A percentile compares a stretch with the other conserved stretches of the same genome.
phyloP scores from a whole-genome alignment of 2,329 filamentous ascomycete genomes.

The Exutisphaerella laricina region DNA sequence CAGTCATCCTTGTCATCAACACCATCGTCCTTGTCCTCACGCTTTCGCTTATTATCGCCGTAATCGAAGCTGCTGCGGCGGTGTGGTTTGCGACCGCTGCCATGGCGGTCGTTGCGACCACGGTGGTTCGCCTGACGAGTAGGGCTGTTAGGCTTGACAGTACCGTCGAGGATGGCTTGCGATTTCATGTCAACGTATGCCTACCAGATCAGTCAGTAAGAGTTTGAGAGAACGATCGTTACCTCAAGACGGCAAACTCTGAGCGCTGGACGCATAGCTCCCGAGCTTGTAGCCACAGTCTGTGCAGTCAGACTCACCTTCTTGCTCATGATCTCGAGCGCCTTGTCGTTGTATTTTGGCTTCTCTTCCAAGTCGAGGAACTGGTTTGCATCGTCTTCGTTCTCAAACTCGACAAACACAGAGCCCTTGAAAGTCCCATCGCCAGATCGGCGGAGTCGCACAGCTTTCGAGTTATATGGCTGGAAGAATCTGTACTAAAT shows the following conservation, averaged over 20 bases:
- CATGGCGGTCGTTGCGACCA: conserved; percentile 28
- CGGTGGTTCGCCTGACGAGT: conserved; percentile 36
- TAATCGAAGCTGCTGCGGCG: conserved; percentile 26
- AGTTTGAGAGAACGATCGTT: no score
- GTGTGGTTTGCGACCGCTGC: conserved; percentile 25
- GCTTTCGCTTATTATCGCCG: conserved; percentile 27
- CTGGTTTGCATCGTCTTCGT: conserved; percentile 68
- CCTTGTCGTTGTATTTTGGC: conserved; percentile 76
- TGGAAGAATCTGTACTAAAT: conserved; percentile 60
- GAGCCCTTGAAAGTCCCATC: conserved; percentile 85
- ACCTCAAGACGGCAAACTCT: no score
- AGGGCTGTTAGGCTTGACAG: conserved; percentile 32
- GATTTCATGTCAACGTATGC: conserved; percentile 62
- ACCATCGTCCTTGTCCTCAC: conserved; percentile 20
- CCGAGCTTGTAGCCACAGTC: no score
- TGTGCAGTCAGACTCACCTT: conserved; percentile 32
- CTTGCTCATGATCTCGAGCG: conserved; percentile 82
- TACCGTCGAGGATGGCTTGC: conserved; percentile 40
- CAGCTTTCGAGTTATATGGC: conserved; percentile 70
- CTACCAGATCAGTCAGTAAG: no score
- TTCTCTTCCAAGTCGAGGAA: conserved; percentile 76
- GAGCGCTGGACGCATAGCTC: no score
- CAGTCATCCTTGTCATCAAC: conserved; percentile 23
- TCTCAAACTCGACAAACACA: conserved; percentile 87
- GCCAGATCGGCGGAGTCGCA: conserved; percentile 76